Evolutionary conservation across 148 eudicot species (phyloP), one percentile per base, ranked within the genome.

Genomic region (Vaccinium darrowii): DNA sequence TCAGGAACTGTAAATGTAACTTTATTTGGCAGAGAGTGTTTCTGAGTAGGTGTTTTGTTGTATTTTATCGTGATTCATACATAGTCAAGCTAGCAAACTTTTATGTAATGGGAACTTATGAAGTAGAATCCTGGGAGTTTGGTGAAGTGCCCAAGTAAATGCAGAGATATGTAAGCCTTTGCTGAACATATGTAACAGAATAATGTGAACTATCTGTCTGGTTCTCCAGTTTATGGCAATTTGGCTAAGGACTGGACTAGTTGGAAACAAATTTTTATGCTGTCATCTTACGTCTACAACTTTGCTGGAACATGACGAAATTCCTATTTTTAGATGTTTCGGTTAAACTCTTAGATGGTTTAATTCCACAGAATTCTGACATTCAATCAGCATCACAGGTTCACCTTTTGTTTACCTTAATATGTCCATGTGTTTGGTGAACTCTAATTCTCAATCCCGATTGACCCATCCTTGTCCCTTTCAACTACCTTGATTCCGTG

Each of bases 21-120:
- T 71, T 83, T 33, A 49, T 87, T 51, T 63, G 79, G 84, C 74
- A n/a, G 33, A 78, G 69, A 65, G 81, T 81, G 82, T 9, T 79
- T 80, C 57, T 74, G 73, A 14, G 65, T 39, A 67, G 81, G 53
- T 54, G 23, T 18, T 19, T 18, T 60, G 33, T 51, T 74, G 82
- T 82, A 82, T 65, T 77, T 50, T 63, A 63, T 84, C 60, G 2
- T 43, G 47, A 43, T 43, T 43, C 47, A 63, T 65, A 47, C 60
- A 62, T 43, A 62, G 36, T 77, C 30, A 8, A 77, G 80, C 12
- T 15, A 23, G 80, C 23, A 50, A 77, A 77, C 57, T 10, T 16
- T 21, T 12, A 11, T 62, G 83, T 81, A 81, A 15, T 57, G 56
- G 21, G 49, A 43, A 65, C 43, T 81, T 63, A 77, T n/a, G 57